Base-by-base conservation (phyloP, 164 flowering plant species). In the Umbilicus rupestris region DNA sequence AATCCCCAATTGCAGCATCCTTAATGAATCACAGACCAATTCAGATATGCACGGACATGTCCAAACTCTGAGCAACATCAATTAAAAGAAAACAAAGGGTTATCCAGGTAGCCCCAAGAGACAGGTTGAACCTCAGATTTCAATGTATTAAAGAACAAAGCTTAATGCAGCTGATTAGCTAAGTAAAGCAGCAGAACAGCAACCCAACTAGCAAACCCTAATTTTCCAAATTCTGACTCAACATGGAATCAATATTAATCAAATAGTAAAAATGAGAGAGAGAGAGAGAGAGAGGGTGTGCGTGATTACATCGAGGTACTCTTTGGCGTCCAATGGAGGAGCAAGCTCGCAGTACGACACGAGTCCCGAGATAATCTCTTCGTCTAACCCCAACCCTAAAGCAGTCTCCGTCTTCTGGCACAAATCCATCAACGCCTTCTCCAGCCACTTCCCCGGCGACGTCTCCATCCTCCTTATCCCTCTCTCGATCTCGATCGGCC, bases 321-420 rank as follows among this genome's bases (percentile, higher is more conserved):
- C 97, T 77, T 85, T 82, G 41, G 99, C 99, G 66, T 94, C 99
- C 20, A 74, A 75, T 0, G 96, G 96, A 47, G 89, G 77, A 71
- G 96, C 99, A 30, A 80, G 69, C 41, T 94, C 96, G 64, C 97
- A 95, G 73, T 87, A 95, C 26, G 96, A 89, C 50, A 95, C 99
- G 39, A 95, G 81, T 19, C 96, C 97, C 1, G 92, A 85, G 30
- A 95, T 90, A 26, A 92, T 67, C 24, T 95, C 97, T 2, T 64
- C 73, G 52, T 95, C 99, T 39, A 95, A 76, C 60, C 74, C 79
- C 42, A 94, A 76, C 60, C 74, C 81, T 64, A 90, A 63, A 52
- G 87, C 97, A 9, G 78, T 80, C 71, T 88, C 82, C 31, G 77
- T 39, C 33, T 70, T 82, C 49, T 74, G 63, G 80, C 93, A 78